A percentile compares a stretch with the other conserved stretches of the same genome.
Evolutionary conservation across 805 yeast species (phyloP).

Genomic region (Kodamaea jinghongensis): DNA sequence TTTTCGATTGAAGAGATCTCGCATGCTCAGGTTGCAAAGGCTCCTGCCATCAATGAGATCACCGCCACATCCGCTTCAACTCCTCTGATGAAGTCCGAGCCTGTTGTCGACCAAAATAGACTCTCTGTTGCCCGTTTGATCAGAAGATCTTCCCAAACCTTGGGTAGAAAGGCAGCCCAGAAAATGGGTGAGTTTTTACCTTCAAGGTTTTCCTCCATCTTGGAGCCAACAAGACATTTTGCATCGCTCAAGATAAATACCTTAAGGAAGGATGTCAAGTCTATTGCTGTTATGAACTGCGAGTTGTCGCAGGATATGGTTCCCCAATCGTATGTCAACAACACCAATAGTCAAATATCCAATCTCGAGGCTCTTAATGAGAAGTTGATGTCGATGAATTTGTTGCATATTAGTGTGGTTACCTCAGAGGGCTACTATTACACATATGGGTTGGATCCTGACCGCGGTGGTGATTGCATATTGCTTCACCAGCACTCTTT

Average conservation of each 20-base stretch:
- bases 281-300: constrained; percentile 45
- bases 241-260: constrained; percentile 72
- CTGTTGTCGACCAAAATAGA: constrained; percentile 68
- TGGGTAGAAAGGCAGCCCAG: constrained; percentile 81
- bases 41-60: constrained; percentile 7
- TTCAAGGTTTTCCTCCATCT: constrained; percentile 69
- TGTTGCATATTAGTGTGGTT: constrained; percentile 61
- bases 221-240: constrained; percentile 89
- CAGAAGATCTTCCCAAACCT: constrained; percentile 71
- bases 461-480: constrained; percentile 90
- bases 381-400: constrained; percentile 20
- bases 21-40: constrained; percentile 6
- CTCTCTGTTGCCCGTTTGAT: constrained; percentile 73
- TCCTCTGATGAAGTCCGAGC: constrained; percentile 41
- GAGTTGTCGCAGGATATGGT: constrained; percentile 31
- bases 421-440: constrained; percentile 80
- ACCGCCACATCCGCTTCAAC: constrained; percentile 9
- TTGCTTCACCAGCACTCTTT: constrained; percentile 69
- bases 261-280: constrained; percentile 38
- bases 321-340: constrained; percentile 23
- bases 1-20: constrained; percentile 14
- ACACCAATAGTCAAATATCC: constrained; percentile 2
- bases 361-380: constrained; percentile 17
- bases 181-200: constrained; percentile 88
- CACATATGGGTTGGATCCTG: constrained; percentile 79